Percentiles rank a stretch among this genome's conserved stretches.
Evolutionary conservation across 1,139 yeast species (phyloP).

Genomic region (Chernovozyma aurita): DNA sequence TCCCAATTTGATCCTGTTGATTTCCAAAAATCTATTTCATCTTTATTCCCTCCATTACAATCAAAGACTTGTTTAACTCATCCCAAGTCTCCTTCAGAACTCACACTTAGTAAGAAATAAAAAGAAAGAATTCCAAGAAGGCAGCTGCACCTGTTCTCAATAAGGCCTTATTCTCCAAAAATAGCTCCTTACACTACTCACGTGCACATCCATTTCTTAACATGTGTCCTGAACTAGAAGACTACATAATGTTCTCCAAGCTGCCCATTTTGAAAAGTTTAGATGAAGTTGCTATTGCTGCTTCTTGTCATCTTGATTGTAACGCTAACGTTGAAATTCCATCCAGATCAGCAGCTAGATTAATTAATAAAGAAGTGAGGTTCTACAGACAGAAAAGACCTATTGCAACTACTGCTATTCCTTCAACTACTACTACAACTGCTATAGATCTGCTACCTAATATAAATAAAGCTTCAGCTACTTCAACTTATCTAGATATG

Average conservation of each 20-base stretch:
- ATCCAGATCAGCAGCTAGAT: constrained; percentile 3
- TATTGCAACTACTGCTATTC: neutral
- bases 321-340: constrained; percentile 1
- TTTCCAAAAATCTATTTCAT: no score
- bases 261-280: neutral
- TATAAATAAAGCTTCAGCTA: no score
- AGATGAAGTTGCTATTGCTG: neutral
- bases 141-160: no score
- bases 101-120: no score
- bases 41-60: no score
- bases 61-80: no score
- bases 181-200: neutral
- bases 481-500: constrained; percentile 2
- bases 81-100: no score
- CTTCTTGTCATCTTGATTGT: neutral
- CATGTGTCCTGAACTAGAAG: neutral
- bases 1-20: no score
- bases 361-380: constrained; percentile 2
- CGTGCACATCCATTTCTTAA: neutral
- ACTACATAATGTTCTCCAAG: neutral
- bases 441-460: no score
- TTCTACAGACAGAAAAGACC: constrained; percentile 3
- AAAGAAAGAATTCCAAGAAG: no score
- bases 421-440: neutral
- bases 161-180: no score